These are phyloP conservation scores for Lodderomyces pseudojiufengensis DNA, from an alignment of 1,139 yeast genomes.

Conservation along the genomic window DNA sequence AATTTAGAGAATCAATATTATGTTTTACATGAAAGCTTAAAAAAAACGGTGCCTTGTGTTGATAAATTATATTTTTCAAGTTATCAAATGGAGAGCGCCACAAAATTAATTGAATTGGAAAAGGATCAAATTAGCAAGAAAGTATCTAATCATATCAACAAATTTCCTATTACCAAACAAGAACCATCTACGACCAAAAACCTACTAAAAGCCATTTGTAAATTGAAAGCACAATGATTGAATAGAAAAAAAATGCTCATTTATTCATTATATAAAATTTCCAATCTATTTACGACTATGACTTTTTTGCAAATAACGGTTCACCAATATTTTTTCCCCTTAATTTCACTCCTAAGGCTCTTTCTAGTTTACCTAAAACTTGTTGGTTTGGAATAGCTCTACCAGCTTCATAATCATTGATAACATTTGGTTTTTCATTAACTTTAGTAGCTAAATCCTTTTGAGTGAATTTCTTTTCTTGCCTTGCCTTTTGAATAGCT, in stretches of 20 bases:
- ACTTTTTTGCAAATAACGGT: conserved; percentile 77
- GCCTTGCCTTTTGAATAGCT: conserved; percentile 81
- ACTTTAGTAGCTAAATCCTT: conserved; percentile 94
- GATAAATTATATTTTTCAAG: conserved; percentile 23
- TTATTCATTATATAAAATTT: neutral
- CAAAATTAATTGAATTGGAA: conserved; percentile 20
- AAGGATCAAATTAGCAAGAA: conserved; percentile 16
- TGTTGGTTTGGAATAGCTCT: conserved; percentile 97
- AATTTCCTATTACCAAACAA: conserved; percentile 17
- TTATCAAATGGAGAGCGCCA: conserved; percentile 21
- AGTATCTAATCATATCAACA: conserved; percentile 19
- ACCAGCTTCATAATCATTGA: conserved; percentile 96
- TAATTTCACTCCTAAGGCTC: conserved; percentile 90
- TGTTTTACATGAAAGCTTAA: conserved; percentile 16
- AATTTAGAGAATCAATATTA: conserved; percentile 8
- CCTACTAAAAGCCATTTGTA: conserved; percentile 20
- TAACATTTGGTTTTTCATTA: conserved; percentile 92
- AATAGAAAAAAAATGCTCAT: too few relatives aligned
- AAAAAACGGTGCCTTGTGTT: conserved; percentile 17
- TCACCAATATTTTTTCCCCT: conserved; percentile 95
- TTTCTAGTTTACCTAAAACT: conserved; percentile 84
- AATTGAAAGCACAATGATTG: conserved; percentile 11
- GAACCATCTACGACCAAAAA: conserved; percentile 17
- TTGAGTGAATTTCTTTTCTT: conserved; percentile 85
- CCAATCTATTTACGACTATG: conserved; percentile 12